phyloP scores from a whole-genome alignment of 2,329 filamentous ascomycete species.

The Phoma herbarum region DNA sequence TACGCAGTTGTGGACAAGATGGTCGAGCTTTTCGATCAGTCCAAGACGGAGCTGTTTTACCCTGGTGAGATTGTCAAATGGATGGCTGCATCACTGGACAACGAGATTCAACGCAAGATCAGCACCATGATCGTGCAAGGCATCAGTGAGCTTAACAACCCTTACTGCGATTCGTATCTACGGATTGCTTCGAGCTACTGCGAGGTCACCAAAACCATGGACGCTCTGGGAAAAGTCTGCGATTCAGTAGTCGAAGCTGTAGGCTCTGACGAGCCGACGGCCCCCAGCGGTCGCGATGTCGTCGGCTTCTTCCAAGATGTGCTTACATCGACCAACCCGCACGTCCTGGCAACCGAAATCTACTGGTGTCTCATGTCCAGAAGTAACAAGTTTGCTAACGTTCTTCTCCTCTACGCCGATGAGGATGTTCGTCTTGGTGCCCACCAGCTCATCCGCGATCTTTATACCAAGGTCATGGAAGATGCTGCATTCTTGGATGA shows the following conservation, averaged over 20 bases:
- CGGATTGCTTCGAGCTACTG: constrained; percentile 45
- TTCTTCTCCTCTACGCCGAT: constrained; percentile 43
- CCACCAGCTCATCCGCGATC: constrained; percentile 30
- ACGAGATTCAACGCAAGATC: constrained; percentile 26
- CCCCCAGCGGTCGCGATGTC: constrained; percentile 36
- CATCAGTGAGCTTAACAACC: constrained; percentile 33
- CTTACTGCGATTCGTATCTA: constrained; percentile 44
- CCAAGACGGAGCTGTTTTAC: constrained; percentile 43
- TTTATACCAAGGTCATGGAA: constrained; percentile 32
- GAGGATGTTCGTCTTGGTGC: constrained; percentile 40
- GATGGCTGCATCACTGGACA: constrained; percentile 39
- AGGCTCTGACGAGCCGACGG: constrained; percentile 25
- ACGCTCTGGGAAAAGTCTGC: constrained; percentile 32
- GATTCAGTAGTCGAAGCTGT: constrained; percentile 32
- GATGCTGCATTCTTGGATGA: constrained; percentile 23
- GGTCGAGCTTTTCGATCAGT: constrained; percentile 44
- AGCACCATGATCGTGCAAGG: constrained; percentile 44
- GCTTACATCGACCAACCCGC: not conserved
- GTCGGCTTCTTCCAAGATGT: constrained; percentile 37
- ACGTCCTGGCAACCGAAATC: constrained; percentile 23
- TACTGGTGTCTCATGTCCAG: constrained; percentile 31
- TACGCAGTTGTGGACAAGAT: constrained; percentile 48
- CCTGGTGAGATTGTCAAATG: constrained; percentile 47
- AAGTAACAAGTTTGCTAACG: constrained; percentile 29
- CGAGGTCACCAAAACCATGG: constrained; percentile 28